A percentile compares a stretch with the other conserved stretches of the same genome.
Conservation (phyloP, 225 moss, liverwort and hornwort genomes). For the Physcomitrium patens region DNA sequence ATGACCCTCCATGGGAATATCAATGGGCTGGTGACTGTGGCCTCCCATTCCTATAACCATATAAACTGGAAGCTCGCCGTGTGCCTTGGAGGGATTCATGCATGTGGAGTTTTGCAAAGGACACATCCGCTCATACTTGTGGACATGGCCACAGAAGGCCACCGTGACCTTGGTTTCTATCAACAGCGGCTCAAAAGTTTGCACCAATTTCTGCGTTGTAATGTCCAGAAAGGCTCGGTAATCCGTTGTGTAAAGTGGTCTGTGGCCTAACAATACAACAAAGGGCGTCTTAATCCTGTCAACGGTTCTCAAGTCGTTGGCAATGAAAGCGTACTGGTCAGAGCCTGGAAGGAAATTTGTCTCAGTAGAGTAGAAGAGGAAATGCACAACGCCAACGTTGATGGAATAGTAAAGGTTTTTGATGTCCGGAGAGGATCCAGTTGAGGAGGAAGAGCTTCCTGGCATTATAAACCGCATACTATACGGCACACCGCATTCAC, state of each 20-base stretch:
- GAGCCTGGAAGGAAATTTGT: conserved; percentile 48
- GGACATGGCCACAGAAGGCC: conserved; percentile 64
- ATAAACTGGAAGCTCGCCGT: conserved; percentile 49
- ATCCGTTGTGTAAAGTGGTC: conserved; percentile 61
- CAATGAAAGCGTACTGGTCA: conserved; percentile 57
- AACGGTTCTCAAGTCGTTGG: conserved; percentile 48
- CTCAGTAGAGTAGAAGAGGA: conserved; percentile 65
- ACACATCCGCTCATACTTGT: conserved; percentile 71
- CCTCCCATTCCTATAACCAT: conserved; percentile 72
- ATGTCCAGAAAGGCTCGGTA: neutral
- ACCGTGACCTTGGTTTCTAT: conserved; percentile 54
- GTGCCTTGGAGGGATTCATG: conserved; percentile 22
- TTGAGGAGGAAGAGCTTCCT: conserved; percentile 56
- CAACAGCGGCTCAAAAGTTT: conserved; percentile 58
- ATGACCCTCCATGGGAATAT: conserved; percentile 35
- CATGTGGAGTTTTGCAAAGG: conserved; percentile 54
- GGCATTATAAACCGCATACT: conserved; percentile 71
- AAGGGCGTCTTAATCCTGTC: conserved; percentile 62
- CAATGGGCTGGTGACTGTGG: conserved; percentile 46
- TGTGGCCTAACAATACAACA: conserved; percentile 57
- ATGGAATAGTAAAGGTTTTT: conserved; percentile 67
- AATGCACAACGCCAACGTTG: conserved; percentile 64
- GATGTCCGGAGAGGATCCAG: conserved; percentile 43
- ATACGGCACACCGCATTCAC: conserved; percentile 77
- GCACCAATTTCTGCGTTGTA: conserved; percentile 40